Evolutionary conservation across 2,329 filamentous ascomycete species (phyloP), one percentile per base, ranked within the genome.

Genomic region (Nemania abortiva): DNA sequence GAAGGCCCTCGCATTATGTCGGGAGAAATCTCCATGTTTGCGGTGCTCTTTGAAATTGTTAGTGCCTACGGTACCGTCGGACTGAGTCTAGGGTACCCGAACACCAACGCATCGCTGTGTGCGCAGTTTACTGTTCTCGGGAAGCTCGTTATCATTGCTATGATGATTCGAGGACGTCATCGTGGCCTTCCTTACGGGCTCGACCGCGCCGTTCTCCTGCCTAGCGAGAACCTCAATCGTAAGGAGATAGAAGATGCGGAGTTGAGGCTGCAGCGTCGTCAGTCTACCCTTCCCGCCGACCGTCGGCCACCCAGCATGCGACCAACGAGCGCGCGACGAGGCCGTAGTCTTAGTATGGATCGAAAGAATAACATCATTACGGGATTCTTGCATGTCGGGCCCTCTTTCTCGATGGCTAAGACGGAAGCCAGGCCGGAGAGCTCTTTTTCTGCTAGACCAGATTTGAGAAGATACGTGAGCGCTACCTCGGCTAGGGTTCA

Each of bases 31-130:
- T 87, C 89, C 66, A 83, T 93, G 78, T 95, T 93, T 78, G 82
- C 86, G 6, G 84, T 90, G 6, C 85, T 97, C 2, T 97, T 97
- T 75, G 94, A 97, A 78, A 89, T 97, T 55, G 90, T 97, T 69
- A 95, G 92, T 65, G 94, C 94, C 1, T 97, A 97, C 77, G 97
- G 96, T 71, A 99, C 96, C 0, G 96, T 99, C 29, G 96, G 96
- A 0, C 83, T 99, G 66, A 95, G 91, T 58, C 86, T 99, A 18
- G 96, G 96, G 6, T 97, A 95, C 70, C 86, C 92, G 0, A 84
- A 82, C 22, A 85, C 90, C 79, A 92, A 97, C 79, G 87, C 94
- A 0, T 94, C 92, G 0, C 94, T 99, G 72, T 94, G 89, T 37
- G 91, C 88, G 0, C 89, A 98, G 74, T 98, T 99, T 79, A 89